These are phyloP conservation scores for Acanthamoeba lenticulata DNA, from an alignment of 208 protist species.

Conservation along the genomic window DNA sequence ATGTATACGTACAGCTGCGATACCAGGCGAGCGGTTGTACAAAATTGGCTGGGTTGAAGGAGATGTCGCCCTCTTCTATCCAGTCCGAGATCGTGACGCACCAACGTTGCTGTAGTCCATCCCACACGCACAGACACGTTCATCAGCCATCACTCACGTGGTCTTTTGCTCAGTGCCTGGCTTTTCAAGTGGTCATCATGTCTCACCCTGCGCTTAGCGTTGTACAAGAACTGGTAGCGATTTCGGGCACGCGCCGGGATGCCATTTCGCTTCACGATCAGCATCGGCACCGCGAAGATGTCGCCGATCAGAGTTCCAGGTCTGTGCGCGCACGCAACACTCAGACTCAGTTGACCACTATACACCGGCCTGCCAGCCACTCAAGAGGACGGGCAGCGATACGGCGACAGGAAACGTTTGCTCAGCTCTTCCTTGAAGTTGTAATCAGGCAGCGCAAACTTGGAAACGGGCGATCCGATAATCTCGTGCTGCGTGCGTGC, in stretches of 20 bases:
- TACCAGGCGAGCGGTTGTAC: not conserved
- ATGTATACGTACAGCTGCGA: not conserved
- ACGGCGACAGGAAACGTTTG: conserved; percentile 20
- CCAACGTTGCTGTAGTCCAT: not conserved
- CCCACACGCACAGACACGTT: not conserved
- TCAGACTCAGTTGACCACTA: too few relatives aligned
- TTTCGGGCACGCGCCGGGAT: not conserved
- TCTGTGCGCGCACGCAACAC: not conserved
- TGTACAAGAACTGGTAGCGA: conserved; percentile 32
- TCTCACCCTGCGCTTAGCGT: not conserved
- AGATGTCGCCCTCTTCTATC: not conserved
- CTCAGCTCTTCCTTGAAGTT: not conserved
- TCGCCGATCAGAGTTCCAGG: not conserved
- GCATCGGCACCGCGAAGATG: not conserved
- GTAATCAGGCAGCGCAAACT: not conserved
- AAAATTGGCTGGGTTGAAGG: not conserved
- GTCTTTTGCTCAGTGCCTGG: not conserved
- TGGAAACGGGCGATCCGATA: not conserved
- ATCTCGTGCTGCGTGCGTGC: not conserved
- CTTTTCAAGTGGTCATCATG: not conserved
- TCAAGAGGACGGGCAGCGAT: not conserved
- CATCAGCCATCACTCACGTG: not conserved
- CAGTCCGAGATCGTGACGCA: not conserved
- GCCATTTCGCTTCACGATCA: conserved; percentile 3
- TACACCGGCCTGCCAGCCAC: not conserved